Evolutionary conservation across 495 filamentous ascomycete species (phyloP).

Genomic region (Aspergillus taichungensis): DNA sequence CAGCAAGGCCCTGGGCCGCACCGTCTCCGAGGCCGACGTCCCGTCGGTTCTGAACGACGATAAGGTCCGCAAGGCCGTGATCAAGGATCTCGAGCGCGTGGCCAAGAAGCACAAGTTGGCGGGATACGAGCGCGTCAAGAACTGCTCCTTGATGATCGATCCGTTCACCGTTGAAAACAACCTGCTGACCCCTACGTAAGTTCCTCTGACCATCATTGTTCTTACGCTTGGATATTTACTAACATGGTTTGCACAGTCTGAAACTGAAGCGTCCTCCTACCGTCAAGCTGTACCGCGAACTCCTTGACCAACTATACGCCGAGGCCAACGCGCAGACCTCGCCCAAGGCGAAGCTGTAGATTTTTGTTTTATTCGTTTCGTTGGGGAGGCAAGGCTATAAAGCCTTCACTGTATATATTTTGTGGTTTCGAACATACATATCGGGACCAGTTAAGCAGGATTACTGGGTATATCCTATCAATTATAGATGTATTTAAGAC

Average conservation of each 20-base stretch:
- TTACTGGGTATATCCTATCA: too few relatives aligned
- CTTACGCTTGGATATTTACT: slow-evolving; percentile 2
- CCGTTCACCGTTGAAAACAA: slow-evolving; percentile 94
- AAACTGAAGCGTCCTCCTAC: slow-evolving; percentile 91
- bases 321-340: slow-evolving; percentile 50
- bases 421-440: too few relatives aligned
- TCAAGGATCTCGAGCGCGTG: slow-evolving; percentile 73
- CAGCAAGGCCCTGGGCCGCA: slow-evolving; percentile 60
- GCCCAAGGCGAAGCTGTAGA: slow-evolving; percentile 45
- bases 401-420: slow-evolving; percentile 4
- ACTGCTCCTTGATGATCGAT: slow-evolving; percentile 67
- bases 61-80: slow-evolving; percentile 61
- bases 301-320: slow-evolving; percentile 75
- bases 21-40: slow-evolving; percentile 57
- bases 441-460: too few relatives aligned
- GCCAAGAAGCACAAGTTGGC: slow-evolving; percentile 82
- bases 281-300: slow-evolving; percentile 63
- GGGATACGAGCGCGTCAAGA: slow-evolving; percentile 75
- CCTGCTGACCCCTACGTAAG: slow-evolving; percentile 92
- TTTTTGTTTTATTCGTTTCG: background rate
- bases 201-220: slow-evolving; percentile 15
- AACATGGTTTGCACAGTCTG: slow-evolving; percentile 51
- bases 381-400: too few relatives aligned
- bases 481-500: too few relatives aligned
- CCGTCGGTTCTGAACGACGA: slow-evolving; percentile 55